Evolutionary conservation across 2,329 filamentous ascomycete species (phyloP).

Genomic region (Pyrenophora seminiperda): DNA sequence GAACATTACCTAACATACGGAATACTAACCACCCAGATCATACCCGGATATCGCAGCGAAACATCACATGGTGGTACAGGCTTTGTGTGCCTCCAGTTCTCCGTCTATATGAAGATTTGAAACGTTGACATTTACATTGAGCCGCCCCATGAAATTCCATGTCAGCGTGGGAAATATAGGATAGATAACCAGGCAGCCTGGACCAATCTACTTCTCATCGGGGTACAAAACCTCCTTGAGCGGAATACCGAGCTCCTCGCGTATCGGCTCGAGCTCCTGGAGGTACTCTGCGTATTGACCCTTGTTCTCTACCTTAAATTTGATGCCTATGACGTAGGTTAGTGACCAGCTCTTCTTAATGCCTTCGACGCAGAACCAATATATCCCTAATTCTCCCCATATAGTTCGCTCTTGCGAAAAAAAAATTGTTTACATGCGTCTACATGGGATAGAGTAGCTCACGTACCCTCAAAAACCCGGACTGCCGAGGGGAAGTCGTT

Average conservation of each 20-base stretch:
- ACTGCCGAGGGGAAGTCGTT: slow-evolving; percentile 99
- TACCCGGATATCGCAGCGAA: slow-evolving; percentile 28
- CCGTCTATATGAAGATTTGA: slow-evolving; percentile 30
- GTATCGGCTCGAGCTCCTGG: slow-evolving; percentile 85
- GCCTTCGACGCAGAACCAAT: slow-evolving; percentile 5
- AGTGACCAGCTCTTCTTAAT: slow-evolving; percentile 25
- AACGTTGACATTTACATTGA: slow-evolving; percentile 31
- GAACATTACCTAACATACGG: slow-evolving; percentile 30
- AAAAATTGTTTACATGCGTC: not conserved
- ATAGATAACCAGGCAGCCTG: slow-evolving; percentile 16
- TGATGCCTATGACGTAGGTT: slow-evolving; percentile 71
- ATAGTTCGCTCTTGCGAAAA: not conserved
- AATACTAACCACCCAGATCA: slow-evolving; percentile 7
- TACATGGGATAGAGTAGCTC: not conserved
- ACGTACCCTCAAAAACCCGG: slow-evolving; percentile 94
- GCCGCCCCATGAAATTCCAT: slow-evolving; percentile 23
- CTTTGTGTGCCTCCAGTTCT: slow-evolving; percentile 21
- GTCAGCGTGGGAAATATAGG: slow-evolving; percentile 16
- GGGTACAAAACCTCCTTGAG: slow-evolving; percentile 95
- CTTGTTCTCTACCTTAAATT: slow-evolving; percentile 99
- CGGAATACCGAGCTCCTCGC: slow-evolving; percentile 89
- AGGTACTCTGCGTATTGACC: slow-evolving; percentile 97
- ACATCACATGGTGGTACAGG: slow-evolving; percentile 38
- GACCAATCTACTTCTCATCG: slow-evolving; percentile 45
- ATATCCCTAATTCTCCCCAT: not conserved